Evolutionary conservation across 1,284 basidiomycete genomes (phyloP).

Genomic region (Caloboletus firmus): DNA sequence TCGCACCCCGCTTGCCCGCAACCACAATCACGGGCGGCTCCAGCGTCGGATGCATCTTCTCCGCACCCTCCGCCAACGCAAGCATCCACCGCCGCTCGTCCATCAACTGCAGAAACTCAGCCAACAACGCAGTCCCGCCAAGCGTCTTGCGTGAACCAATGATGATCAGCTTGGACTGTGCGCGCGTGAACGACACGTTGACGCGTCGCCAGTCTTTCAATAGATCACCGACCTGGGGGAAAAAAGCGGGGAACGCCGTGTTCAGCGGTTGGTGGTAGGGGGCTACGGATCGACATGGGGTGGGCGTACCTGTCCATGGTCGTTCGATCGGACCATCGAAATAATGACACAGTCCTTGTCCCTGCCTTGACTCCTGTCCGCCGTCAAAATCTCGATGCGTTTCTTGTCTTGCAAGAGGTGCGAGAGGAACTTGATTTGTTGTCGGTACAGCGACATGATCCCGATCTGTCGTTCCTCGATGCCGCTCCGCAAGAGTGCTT

Average conservation of each 20-base stretch:
- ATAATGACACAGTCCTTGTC: conserved; percentile 97
- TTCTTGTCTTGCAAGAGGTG: conserved; percentile 52
- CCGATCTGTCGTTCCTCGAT: conserved; percentile 74
- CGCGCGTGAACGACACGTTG: conserved; percentile 96
- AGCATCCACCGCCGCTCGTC: conserved; percentile 70
- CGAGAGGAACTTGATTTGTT: conserved; percentile 87
- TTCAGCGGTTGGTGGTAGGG: not conserved
- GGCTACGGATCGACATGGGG: not conserved
- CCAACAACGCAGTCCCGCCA: conserved; percentile 56
- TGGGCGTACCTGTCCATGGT: conserved; percentile 60
- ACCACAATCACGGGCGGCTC: conserved; percentile 12
- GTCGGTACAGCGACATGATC: conserved; percentile 89
- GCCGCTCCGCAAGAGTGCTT: conserved; percentile 66
- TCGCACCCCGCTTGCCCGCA: conserved; percentile 13
- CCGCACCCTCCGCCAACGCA: conserved; percentile 52
- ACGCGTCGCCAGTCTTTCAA: conserved; percentile 93
- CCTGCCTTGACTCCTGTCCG: conserved; percentile 92
- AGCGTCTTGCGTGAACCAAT: conserved; percentile 84
- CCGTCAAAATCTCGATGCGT: conserved; percentile 87
- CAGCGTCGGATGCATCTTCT: conserved; percentile 47
- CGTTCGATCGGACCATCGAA: conserved; percentile 89
- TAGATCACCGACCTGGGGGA: conserved; percentile 78
- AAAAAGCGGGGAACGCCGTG: not conserved
- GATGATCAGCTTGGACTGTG: conserved; percentile 86
- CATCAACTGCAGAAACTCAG: conserved; percentile 76